A percentile compares a stretch with the other conserved stretches of the same genome.
phyloP scores from a whole-genome alignment of 495 filamentous ascomycete genomes.

The Friedmanniomyces endolithicus region DNA sequence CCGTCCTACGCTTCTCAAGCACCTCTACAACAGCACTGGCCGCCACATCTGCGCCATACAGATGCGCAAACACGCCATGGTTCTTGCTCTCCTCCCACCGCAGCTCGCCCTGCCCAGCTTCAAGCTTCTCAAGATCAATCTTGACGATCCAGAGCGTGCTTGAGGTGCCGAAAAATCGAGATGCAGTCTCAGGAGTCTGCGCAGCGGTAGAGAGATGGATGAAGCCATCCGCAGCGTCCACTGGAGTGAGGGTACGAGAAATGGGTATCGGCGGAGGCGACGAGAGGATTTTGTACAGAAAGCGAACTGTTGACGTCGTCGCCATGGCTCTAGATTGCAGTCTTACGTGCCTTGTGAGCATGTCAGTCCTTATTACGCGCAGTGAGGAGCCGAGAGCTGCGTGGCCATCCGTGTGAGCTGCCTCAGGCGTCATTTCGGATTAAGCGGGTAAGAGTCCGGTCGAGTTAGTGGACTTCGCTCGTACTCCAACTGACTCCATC shows the following conservation, averaged over 20 bases:
- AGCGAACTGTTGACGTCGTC: neutral
- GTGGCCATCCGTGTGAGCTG: no score
- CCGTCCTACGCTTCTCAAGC: neutral
- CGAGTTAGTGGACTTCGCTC: no score
- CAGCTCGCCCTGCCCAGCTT: neutral
- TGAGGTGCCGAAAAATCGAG: constrained; percentile 34
- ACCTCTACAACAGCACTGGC: neutral
- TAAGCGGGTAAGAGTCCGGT: no score
- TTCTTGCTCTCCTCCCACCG: neutral
- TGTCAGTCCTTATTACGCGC: no score
- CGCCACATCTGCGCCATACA: neutral
- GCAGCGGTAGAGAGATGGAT: constrained; percentile 38
- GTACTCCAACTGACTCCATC: no score
- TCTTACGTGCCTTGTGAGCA: no score
- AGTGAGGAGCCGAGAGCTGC: no score
- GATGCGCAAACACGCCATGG: constrained; percentile 1
- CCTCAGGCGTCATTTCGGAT: no score
- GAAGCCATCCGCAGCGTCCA: constrained; percentile 42
- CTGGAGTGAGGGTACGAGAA: constrained; percentile 35
- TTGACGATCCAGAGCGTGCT: constrained; percentile 36
- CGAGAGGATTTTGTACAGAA: constrained; percentile 36
- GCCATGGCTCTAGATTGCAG: no score
- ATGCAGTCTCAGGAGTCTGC: constrained; percentile 40
- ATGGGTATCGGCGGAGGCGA: constrained; percentile 36
- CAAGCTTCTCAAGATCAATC: constrained; percentile 4